Evolutionary conservation across 2,329 filamentous ascomycete genomes (phyloP), one percentile per base, ranked within the genome.

Genomic region (Aspergillus udagawae): DNA sequence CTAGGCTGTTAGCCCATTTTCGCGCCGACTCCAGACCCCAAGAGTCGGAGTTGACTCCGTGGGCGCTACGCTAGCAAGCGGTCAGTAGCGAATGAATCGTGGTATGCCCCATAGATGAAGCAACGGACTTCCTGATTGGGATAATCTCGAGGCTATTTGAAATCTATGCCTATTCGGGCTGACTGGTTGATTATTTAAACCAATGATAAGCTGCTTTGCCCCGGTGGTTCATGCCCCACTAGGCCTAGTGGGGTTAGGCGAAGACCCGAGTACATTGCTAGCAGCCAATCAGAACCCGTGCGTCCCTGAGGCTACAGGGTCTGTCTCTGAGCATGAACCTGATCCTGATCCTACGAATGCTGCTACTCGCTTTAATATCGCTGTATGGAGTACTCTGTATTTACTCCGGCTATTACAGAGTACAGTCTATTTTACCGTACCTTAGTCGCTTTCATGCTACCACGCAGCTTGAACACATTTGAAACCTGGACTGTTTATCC

Each of bases 211-310:
- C 29, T 21, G 48, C 20, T 25, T 23, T 44, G 48, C 57, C 56
- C 60, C 58, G 55, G 47, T 51, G 45, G 62, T 65, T 65, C 63
- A 54, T 62, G 61, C 56, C 49, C 59, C 57, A 55, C 55, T 57
- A 28, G 44, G 6, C 45, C 52, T 23, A 51, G 56, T 53, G 52
- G 48, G 14, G 47, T 32, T 42, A 47, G 21, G 12, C 4, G 6
- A 10, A 10, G 21, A 27, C 12, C 2, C 3, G 7, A 21, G 41
- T 12, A 3, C 23, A 8, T 48, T 38, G 5, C 28, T 10, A 38
- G 25, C 17, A 25, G 32, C 57, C 57, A 59, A 59, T 59, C 51
- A 59, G 9, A 29, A 17, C 14, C 21, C 14, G 42, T 25, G 12
- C 7, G 44, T 47, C 14, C 44, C 44, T 47, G 44, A 47, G 12